phyloP scores from a whole-genome alignment of 129 eudicot genomes.

The Saposhnikovia divaricata region DNA sequence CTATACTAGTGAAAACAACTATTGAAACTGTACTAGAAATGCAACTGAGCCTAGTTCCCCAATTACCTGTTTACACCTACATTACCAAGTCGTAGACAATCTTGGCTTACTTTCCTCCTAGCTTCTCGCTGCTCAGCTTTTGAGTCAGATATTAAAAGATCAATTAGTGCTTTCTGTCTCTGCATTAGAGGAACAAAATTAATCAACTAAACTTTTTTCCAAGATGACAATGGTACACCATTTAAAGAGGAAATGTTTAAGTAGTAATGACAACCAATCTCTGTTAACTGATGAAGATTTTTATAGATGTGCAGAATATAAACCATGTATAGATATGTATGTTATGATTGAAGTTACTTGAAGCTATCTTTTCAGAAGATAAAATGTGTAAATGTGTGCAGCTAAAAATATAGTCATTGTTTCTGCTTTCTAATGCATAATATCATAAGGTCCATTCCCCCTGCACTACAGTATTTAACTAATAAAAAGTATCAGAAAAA shows the following conservation, averaged over 20 bases:
- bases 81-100: constrained; percentile 86
- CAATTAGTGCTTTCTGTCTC: constrained; percentile 82
- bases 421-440: neutral
- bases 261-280: neutral
- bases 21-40: too few relatives aligned
- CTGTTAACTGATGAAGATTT: neutral
- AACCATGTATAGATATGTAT: neutral
- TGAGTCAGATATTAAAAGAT: constrained; percentile 79
- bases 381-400: neutral
- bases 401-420: neutral
- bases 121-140: constrained; percentile 99
- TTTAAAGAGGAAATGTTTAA: neutral
- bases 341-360: neutral
- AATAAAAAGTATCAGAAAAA: neutral
- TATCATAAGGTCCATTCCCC: neutral
- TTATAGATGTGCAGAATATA: neutral
- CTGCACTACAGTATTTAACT: neutral
- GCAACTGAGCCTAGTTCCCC: too few relatives aligned
- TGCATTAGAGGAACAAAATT: constrained; percentile 28
- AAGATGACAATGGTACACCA: neutral
- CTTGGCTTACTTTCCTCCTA: constrained; percentile 86
- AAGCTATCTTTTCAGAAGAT: neutral
- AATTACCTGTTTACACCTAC: constrained; percentile 83
- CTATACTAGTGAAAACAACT: too few relatives aligned
- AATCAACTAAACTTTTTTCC: neutral